phyloP scores from a whole-genome alignment of 306 rosid genomes.

The Herpetospermum pedunculosum region DNA sequence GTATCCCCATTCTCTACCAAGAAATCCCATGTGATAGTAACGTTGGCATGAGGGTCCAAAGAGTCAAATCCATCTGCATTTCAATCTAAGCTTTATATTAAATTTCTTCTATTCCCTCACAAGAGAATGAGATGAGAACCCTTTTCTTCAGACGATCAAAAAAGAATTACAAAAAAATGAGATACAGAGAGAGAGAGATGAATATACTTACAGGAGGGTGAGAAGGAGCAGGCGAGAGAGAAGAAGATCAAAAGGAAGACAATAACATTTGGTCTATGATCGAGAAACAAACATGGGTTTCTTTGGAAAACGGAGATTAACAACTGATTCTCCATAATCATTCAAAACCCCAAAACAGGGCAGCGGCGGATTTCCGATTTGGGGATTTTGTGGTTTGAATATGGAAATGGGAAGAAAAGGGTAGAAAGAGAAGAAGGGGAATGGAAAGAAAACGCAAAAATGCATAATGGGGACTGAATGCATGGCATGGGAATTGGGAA shows the following conservation, averaged over 20 bases:
- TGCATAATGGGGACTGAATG: background rate
- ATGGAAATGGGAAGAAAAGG: background rate
- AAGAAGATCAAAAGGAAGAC: slow-evolving; percentile 18
- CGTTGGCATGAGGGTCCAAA: slow-evolving; percentile 53
- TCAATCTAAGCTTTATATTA: slow-evolving; percentile 5
- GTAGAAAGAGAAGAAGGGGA: background rate
- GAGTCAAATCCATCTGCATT: slow-evolving; percentile 65
- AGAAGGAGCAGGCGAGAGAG: slow-evolving; percentile 18
- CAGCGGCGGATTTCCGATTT: background rate
- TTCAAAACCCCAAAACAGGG: background rate
- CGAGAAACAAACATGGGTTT: slow-evolving; percentile 12
- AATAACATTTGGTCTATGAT: slow-evolving; percentile 14
- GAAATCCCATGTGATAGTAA: slow-evolving; percentile 65
- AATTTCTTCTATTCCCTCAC: background rate
- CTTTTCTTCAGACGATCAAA: background rate
- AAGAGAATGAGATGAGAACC: no score
- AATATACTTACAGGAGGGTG: slow-evolving; percentile 39
- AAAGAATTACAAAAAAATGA: background rate
- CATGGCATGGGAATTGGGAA: background rate
- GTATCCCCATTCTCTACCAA: slow-evolving; percentile 24
- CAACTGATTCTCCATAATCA: background rate
- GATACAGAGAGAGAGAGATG: background rate
- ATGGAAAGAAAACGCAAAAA: background rate
- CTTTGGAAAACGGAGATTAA: background rate
- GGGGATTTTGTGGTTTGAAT: background rate